Evolutionary conservation across 306 rosid species (phyloP), one percentile per base, ranked within the genome.

Genomic region (Dicorynia guianensis): DNA sequence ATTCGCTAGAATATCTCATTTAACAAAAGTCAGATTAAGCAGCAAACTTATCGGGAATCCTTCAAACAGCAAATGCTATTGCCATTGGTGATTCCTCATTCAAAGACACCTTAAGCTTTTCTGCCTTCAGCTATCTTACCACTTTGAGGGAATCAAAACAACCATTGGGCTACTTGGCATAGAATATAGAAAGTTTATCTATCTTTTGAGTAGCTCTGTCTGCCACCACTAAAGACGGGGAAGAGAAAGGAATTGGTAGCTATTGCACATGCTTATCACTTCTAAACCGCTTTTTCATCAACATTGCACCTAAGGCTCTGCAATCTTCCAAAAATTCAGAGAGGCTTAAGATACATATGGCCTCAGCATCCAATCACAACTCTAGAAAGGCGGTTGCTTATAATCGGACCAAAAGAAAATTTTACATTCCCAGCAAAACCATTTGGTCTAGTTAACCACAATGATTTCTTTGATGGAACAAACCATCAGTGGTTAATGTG

Each of bases 91-190:
- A 78, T 78, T 73, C 63, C 60, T 38, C 53, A 54, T 25, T 55
- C 3, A 3, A 44, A 36, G 53, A 35, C 20, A 65, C 43, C 25
- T 49, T 57, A 39, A 40, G 35, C 57, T 25, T 47, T 15, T 40
- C 14, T 49, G 5, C 38, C 67, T 74, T 60, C 11, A n/a, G 43
- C 79, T 58, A 64, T 65, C 38, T 47, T 15, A 13, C 40, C 67
- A 52, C 76, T 71, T 72, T 35, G 71, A 44, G 30, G 68, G 84
- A 75, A 80, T 80, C 73, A 20, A 53, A 46, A 49, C 35, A 5
- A 9, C 56, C 42, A 60, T 36, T 67, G 13, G 66, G 30, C 15
- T 46, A 35, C 25, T 49, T 57, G 56, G 58, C 55, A 48, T 49
- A 67, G 76, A 74, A 80, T 52, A 68, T 67, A 4, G 76, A 43